Evolutionary conservation across 345 rosid species (phyloP), one percentile per base, ranked within the genome.

Genomic region (Reutealis trisperma): DNA sequence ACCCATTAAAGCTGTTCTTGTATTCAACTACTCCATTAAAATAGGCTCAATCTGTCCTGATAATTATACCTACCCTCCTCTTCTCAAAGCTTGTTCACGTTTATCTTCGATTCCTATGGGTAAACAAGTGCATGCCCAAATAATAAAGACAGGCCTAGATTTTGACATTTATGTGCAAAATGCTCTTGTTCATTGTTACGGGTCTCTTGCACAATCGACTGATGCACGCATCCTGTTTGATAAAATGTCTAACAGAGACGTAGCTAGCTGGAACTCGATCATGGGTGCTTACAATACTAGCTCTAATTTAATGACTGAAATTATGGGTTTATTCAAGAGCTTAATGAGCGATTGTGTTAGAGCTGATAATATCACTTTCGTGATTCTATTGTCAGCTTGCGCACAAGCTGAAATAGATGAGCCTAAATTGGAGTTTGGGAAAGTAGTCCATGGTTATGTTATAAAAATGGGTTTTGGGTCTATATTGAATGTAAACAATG

Each of bases 261-360:
- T 79, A 1, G 78, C 59, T 4, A 76, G 76, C 65, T 83, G 85
- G 83, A 83, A 83, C 25, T 72, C 73, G 0, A 8, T 83, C 51
- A 60, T 83, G 63, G 62, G 85, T 34, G 52, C 60, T 68, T 76
- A 30, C 10, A 54, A n/a, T 76, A 8, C n/a, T 16, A 8, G 44
- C 45, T 21, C 45, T 15, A 32, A 68, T 44, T 83, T 64, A 19
- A 1, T 44, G 9, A 18, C 2, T 34, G 70, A 72, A 42, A 49
- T 72, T 13, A 57, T 78, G 59, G 44, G n/a, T 71, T 78, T 82
- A 65, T 82, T 82, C 8, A 78, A 44, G 9, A 55, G 25, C 10
- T 14, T 79, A 60, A 52, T 66, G 42, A 2, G 41, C 44, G 79
- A 67, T 37, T 49, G 70, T 24, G 42, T 68, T 63, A 27, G 32